Percentiles rank a stretch among this genome's conserved stretches.
Conservation (phyloP, 2,329 filamentous ascomycete species). For the Pseudogymnoascus verrucosus region DNA sequence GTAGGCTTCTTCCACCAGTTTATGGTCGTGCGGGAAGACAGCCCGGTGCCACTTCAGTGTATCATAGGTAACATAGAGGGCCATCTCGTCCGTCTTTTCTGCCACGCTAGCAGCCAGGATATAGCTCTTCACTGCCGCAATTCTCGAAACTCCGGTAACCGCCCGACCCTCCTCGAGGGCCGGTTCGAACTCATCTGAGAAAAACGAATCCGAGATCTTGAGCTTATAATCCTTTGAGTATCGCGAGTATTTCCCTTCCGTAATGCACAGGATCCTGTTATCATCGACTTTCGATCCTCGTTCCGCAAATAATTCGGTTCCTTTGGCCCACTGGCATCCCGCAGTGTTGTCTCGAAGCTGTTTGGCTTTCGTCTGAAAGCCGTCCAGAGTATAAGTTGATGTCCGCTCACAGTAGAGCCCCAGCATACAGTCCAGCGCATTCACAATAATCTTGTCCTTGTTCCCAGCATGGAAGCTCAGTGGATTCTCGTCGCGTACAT, state of each 20-base stretch:
- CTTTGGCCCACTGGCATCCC: conserved; percentile 83
- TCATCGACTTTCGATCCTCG: conserved; percentile 58
- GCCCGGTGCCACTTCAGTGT: conserved; percentile 82
- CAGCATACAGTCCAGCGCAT: conserved; percentile 58
- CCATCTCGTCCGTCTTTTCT: conserved; percentile 77
- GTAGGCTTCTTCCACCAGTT: conserved; percentile 74
- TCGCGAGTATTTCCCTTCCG: conserved; percentile 62
- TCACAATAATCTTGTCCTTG: conserved; percentile 77
- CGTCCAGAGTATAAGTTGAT: conserved; percentile 70
- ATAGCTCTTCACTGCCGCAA: conserved; percentile 79
- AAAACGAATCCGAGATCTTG: conserved; percentile 76
- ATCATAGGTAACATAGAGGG: conserved; percentile 82
- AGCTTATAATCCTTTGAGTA: conserved; percentile 69
- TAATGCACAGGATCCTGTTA: conserved; percentile 72
- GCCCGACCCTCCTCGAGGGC: conserved; percentile 65
- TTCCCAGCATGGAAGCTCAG: conserved; percentile 79
- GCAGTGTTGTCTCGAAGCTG: conserved; percentile 59
- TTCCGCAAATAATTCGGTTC: conserved; percentile 63
- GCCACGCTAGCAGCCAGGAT: conserved; percentile 77
- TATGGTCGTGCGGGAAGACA: conserved; percentile 77
- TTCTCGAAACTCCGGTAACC: conserved; percentile 70
- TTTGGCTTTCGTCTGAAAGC: conserved; percentile 63
- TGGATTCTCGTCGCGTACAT: conserved; percentile 36
- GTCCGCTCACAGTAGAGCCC: conserved; percentile 56
- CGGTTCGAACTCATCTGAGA: conserved; percentile 65